Base-by-base conservation (phyloP, 768 basidiomycete species). In the Russula compacta region DNA sequence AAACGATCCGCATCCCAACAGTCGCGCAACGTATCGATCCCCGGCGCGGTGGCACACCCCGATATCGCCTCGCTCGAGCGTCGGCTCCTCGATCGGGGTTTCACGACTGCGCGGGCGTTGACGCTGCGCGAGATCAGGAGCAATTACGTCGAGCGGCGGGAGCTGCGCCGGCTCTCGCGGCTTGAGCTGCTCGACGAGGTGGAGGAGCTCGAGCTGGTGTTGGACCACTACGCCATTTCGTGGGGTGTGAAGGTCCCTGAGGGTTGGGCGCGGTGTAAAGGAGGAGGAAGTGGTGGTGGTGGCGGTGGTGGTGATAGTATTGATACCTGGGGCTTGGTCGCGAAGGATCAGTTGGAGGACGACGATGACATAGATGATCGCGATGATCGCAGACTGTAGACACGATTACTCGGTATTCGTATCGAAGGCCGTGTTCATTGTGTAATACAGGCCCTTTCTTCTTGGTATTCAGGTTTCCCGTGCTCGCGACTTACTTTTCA, bases 111-210 rank as follows among this genome's bases (percentile, higher is more conserved):
- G 1, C 72, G 71, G 44, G 87, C 86, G 0, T 68, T 86, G 53
- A 86, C 85, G 4, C 73, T 98, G 53, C 82, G 83, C 64, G 82
- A 87, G 9, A 84, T 97, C 48, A 77, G 89, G 35, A 71, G 77
- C 50, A 68, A 71, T 6, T 82, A 79, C 62, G 77, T 85, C 40
- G 69, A 71, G 0, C 63, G 59, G 0, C 68, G 73, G 14, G 90
- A 92, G 65, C 75, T 81, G 11, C 77, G 79, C 56, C 77, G 93
- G 67, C 86, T 95, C 68, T 80, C 88, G 0, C 76, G 74, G 58
- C 78, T 97, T 15, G 95, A 98, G 70, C 79, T 90, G 72, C 79
- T 99, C 5, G 95, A 98, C 69, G 95, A 99, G 72, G 77, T 93
- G 9, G 95, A 99, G 72, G 95, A 98, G 73, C 79, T 99, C 19